Evolutionary conservation across 164 flowering plant genomes (phyloP), one percentile per base, ranked within the genome.

Genomic region (Dillenia turbinata): DNA sequence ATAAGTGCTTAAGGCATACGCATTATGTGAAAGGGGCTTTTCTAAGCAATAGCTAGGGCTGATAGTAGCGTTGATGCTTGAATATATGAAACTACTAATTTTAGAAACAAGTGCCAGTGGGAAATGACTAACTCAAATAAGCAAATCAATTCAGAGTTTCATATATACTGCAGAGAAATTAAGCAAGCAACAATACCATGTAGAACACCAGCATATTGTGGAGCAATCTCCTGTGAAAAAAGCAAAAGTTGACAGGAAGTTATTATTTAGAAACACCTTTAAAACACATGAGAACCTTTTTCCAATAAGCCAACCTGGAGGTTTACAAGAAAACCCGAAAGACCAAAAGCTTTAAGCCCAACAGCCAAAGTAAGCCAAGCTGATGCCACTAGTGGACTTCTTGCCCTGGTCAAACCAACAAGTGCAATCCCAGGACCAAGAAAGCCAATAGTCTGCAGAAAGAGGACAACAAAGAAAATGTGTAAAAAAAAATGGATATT

Each of bases 271-370:
- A 26, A n/a, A 12, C 50, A 61, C 3, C 43, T 15, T 3, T 5
- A 10, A 33, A 44, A 47, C 4, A 26, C 33, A 26, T 2, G 33
- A 26, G 33, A 26, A 26, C 33, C 33, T 24, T 24, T 52, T 47
- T 52, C 26, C 44, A 54, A 49, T 44, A 11, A n/a, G 58, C 80
- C 19, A 58, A 94, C 98, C 95, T 94, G 98, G 71, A 94, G 79
- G 65, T 93, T 93, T 62, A 93, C 97, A 71, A 90, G 97, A 75
- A 93, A 93, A 63, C 97, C 98, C 54, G 83, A 87, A 57, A 90
- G 97, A 73, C 98, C 86, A 73, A 94, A 94, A 51, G 98, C 79
- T 71, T 84, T 94, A 64, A 94, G 74, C 55, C 89, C 97, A 63
- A 90, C 85, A 47, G 98, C 97, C 69, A 81, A 58, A 22, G 95